A percentile compares a stretch with the other conserved stretches of the same genome.
phyloP scores from a whole-genome alignment of 371 early-diverging fungal species.

The Rhizomucor pusillus region DNA sequence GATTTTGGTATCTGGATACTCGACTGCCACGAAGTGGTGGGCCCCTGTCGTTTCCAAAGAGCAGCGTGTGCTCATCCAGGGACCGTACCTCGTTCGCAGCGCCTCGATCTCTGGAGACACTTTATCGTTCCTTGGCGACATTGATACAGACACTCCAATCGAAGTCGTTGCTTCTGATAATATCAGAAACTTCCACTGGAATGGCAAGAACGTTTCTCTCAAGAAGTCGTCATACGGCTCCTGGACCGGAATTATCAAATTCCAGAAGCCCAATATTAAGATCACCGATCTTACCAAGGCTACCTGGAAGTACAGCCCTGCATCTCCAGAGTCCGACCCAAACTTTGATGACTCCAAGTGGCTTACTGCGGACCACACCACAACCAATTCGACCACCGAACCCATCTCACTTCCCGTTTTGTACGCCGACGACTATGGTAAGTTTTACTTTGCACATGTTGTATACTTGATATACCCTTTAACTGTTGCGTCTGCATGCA shows the following conservation, averaged over 20 bases:
- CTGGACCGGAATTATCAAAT: slow-evolving; percentile 11
- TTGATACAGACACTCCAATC: slow-evolving; percentile 13
- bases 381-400: slow-evolving; percentile 15
- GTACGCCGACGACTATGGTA: slow-evolving; percentile 25
- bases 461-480: background rate
- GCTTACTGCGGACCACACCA: slow-evolving; percentile 16
- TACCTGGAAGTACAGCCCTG: slow-evolving; percentile 21
- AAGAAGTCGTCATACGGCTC: slow-evolving; percentile 8
- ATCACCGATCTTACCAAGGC: slow-evolving; percentile 13
- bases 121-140: slow-evolving; percentile 15
- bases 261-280: slow-evolving; percentile 2
- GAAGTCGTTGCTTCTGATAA: slow-evolving; percentile 12
- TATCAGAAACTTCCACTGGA: slow-evolving; percentile 12
- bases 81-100: slow-evolving; percentile 25
- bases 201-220: slow-evolving; percentile 6
- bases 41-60: slow-evolving; percentile 9
- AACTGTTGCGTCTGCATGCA: background rate
- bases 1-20: slow-evolving; percentile 14
- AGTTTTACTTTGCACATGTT: background rate
- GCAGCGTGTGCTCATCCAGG: slow-evolving; percentile 14
- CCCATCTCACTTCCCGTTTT: slow-evolving; percentile 15
- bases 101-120: slow-evolving; percentile 10
- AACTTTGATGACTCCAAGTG: slow-evolving; percentile 22
- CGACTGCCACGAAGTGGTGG: slow-evolving; percentile 15
- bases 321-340: slow-evolving; percentile 17